Evolutionary conservation across 768 basidiomycete species (phyloP), one percentile per base, ranked within the genome.

Genomic region (Suillus weaverae): DNA sequence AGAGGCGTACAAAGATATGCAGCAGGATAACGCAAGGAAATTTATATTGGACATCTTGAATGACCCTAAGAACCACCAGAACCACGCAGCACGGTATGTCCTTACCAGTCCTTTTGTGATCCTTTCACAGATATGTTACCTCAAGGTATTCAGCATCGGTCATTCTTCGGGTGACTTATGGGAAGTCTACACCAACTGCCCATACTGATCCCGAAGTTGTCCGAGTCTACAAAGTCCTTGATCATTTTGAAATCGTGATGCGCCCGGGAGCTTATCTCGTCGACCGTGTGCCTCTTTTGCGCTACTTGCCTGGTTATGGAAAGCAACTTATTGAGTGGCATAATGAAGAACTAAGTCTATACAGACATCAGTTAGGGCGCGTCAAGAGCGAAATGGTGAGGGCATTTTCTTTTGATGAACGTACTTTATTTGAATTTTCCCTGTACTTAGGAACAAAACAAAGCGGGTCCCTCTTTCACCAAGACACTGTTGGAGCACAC

Each of bases 251-350:
- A n/a, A 36, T 54, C 2, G 70, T 68, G 3, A 60, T 78, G n/a
- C 66, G 69, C 1, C 85, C 85, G 0, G 85, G 84, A 4, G 68
- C 81, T 4, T 86, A 82, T 80, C 77, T 79, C 62, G 85, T 87
- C 7, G 85, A 86, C 66, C 69, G 77, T 2, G 84, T 79, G 64
- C 84, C 85, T 6, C 71, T 83, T 50, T 72, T 86, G 33, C 74
- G 75, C 77, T 81, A 69, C 20, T 75, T 68, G 35, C 87, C 89
- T 4, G 85, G 85, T 14, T 87, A 87, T 67, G 76, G 86, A 16
- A 78, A 80, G 9, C 83, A 84, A 71, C 77, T 89, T 7, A 78
- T 80, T 61, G 76, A 79, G 1, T 85, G 84, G 16, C 86, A 88
- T 66, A 64, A 70, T 2, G 83, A 84, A 57, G 86, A 88, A 67